A percentile compares a stretch with the other conserved stretches of the same genome.
phyloP scores from a whole-genome alignment of 2,329 filamentous ascomycete genomes.

The Fusarium xyrophilum region DNA sequence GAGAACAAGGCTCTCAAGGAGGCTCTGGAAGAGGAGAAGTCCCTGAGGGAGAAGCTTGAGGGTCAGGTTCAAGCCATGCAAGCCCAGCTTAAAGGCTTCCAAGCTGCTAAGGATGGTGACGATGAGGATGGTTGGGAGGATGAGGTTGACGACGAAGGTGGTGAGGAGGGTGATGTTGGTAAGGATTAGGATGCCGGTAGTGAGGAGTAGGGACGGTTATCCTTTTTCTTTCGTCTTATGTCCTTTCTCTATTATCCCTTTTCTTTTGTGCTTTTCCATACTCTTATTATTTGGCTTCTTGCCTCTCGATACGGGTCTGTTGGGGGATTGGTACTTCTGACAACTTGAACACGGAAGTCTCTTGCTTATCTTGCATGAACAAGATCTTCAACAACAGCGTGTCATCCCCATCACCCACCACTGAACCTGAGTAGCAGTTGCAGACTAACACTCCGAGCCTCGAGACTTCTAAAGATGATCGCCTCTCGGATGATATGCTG shows the following conservation, averaged over 20 bases:
- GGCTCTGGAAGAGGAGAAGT: not conserved
- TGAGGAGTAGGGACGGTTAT: not conserved
- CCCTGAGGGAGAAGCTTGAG: not conserved
- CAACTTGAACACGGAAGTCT: not conserved
- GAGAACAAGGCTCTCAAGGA: not conserved
- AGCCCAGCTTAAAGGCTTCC: fast-evolving
- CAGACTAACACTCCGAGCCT: fast-evolving
- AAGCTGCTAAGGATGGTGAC: not conserved
- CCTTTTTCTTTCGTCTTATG: no score
- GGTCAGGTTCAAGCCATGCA: not conserved
- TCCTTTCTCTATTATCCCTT: no score
- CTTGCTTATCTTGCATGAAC: not conserved
- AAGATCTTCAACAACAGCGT: not conserved
- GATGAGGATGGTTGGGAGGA: not conserved
- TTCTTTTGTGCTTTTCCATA: not conserved
- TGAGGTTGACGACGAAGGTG: no score
- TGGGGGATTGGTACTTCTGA: fast-evolving
- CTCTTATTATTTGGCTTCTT: not conserved
- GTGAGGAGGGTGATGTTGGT: not conserved
- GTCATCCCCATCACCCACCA: fast-evolving
- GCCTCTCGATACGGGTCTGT: fast-evolving
- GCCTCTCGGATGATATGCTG: not conserved
- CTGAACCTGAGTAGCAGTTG: fast-evolving
- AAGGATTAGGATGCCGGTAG: not conserved
- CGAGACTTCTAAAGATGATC: fast-evolving